Conservation (phyloP, 2,329 filamentous ascomycete genomes). For the Alternaria triticimaculans region DNA sequence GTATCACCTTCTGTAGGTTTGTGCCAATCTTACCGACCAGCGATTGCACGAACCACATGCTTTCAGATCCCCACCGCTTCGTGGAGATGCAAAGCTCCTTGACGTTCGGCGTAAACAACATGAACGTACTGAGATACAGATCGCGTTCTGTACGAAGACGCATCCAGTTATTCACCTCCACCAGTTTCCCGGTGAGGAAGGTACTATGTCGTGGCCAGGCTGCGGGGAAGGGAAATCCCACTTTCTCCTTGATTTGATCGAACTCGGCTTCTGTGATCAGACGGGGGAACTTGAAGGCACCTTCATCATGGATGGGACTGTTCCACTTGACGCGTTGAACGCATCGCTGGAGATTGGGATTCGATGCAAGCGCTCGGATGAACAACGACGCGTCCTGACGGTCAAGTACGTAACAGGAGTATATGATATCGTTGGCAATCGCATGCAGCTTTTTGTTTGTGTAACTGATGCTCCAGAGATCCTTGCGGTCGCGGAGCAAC, state of each 20-base stretch:
- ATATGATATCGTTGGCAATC: slow-evolving; percentile 2
- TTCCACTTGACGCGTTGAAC: slow-evolving; percentile 5
- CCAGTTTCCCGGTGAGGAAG: not conserved
- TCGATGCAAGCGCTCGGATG: slow-evolving; percentile 10
- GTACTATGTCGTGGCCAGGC: not conserved
- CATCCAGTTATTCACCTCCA: not conserved
- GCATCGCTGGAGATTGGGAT: not conserved
- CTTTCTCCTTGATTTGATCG: not conserved
- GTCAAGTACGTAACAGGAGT: not conserved
- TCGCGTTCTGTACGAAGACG: not conserved
- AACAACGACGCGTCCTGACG: not conserved
- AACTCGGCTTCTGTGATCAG: not conserved
- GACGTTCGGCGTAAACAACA: slow-evolving; percentile 3
- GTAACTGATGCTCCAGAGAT: not conserved
- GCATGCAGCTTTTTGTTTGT: slow-evolving; percentile 3
- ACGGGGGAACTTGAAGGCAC: not conserved
- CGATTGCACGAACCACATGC: slow-evolving; percentile 3
- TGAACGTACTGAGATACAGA: not conserved
- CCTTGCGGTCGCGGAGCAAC: not conserved
- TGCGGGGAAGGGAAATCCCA: not conserved
- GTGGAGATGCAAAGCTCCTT: not conserved
- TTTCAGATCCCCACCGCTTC: not conserved
- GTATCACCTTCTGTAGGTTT: not conserved
- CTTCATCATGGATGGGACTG: not conserved
- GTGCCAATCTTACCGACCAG: not conserved